These are phyloP conservation scores for Kitagawia praeruptora DNA, from an alignment of 129 eudicot genomes.

Conservation along the genomic window DNA sequence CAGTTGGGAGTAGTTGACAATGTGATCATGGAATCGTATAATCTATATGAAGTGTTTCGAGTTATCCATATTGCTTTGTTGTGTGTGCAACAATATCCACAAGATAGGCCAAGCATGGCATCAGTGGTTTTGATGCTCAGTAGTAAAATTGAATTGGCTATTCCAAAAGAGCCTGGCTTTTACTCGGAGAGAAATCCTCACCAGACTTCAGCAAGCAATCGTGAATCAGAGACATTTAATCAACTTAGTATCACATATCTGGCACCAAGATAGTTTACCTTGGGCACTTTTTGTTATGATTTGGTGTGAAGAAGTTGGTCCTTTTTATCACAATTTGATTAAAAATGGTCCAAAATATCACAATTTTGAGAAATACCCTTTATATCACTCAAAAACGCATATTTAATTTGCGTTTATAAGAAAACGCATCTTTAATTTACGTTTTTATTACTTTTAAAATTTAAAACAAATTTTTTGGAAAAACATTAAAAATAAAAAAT, in stretches of 20 bases:
- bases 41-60: neutral
- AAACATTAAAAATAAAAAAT: too few relatives aligned
- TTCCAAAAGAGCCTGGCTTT: slow-evolving; percentile 4
- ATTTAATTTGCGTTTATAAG: too few relatives aligned
- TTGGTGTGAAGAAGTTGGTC: too few relatives aligned
- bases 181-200: neutral
- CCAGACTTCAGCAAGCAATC: neutral
- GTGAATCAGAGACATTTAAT: neutral
- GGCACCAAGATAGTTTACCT: neutral
- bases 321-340: too few relatives aligned
- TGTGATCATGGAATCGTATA: neutral
- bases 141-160: neutral
- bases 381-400: too few relatives aligned
- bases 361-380: too few relatives aligned
- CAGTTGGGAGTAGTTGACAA: neutral
- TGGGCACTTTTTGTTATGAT: neutral
- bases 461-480: too few relatives aligned
- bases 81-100: slow-evolving; percentile 4
- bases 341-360: too few relatives aligned
- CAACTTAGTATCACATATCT: neutral
- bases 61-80: neutral
- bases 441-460: too few relatives aligned
- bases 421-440: too few relatives aligned
- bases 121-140: neutral
- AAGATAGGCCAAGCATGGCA: neutral